A percentile compares a stretch with the other conserved stretches of the same genome.
Conservation (phyloP, 2,329 filamentous ascomycete genomes). For the Phaeoacremonium minimum region DNA sequence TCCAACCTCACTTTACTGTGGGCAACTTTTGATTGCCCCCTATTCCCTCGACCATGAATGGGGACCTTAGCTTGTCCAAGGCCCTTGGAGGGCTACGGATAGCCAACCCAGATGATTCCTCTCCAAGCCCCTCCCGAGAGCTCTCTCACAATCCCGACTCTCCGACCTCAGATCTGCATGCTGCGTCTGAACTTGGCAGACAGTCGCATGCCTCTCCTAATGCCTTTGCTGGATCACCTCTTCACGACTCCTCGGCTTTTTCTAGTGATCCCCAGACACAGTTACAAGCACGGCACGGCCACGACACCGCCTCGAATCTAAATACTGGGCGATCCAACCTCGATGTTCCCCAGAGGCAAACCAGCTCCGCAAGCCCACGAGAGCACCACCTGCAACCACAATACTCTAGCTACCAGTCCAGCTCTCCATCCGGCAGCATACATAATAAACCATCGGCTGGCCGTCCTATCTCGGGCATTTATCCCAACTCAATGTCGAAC, state of each 20-base stretch:
- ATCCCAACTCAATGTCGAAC: constrained; percentile 18
- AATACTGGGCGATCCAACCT: constrained; percentile 19
- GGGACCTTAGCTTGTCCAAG: constrained; percentile 87
- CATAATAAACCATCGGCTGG: too few species aligned
- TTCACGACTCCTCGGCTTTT: not conserved
- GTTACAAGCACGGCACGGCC: constrained; percentile 7
- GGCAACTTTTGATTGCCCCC: not conserved
- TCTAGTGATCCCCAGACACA: not conserved
- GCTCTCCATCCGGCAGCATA: not conserved
- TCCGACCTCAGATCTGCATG: constrained; percentile 13
- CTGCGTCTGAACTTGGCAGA: constrained; percentile 3
- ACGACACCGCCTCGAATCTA: constrained; percentile 15
- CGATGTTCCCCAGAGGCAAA: constrained; percentile 13
- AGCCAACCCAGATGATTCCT: constrained; percentile 84
- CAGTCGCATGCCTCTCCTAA: constrained; percentile 1
- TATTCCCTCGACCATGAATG: constrained; percentile 63
- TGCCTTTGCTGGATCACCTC: constrained; percentile 5
- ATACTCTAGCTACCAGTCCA: constrained; percentile 11
- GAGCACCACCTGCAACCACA: constrained; percentile 10
- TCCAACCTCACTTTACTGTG: not conserved
- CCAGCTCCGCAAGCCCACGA: constrained; percentile 2
- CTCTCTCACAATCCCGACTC: constrained; percentile 23
- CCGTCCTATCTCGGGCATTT: not conserved
- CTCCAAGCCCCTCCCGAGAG: constrained; percentile 25
- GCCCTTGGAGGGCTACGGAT: constrained; percentile 92